These are phyloP conservation scores for Lathyrus sativus DNA, from an alignment of 306 rosid genomes.

Conservation along the genomic window DNA sequence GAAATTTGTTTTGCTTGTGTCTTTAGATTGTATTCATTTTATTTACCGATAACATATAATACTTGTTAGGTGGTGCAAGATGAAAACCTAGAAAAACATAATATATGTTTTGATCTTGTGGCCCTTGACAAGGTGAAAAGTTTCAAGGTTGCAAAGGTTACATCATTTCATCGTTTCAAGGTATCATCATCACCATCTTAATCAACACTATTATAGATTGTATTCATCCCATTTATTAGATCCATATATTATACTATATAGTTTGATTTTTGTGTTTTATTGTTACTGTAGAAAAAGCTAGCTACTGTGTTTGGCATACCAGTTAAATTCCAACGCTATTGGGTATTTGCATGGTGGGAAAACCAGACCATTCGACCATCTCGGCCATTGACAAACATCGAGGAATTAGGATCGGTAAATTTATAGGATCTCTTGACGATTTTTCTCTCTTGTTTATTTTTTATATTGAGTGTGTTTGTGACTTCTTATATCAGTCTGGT, in stretches of 20 bases:
- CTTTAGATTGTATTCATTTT: neutral
- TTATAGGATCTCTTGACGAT: neutral
- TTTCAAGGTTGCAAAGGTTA: neutral
- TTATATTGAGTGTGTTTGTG: too few species aligned
- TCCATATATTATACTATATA: too few species aligned
- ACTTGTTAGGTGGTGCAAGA: neutral
- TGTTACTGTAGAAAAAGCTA: too few species aligned
- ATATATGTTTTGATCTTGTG: neutral
- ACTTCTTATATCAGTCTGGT: too few species aligned
- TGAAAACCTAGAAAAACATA: neutral
- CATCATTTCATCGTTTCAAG: neutral
- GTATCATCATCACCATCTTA: neutral
- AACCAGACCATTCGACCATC: neutral
- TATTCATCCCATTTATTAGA: too few species aligned
- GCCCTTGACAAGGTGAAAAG: neutral
- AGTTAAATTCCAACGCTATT: neutral
- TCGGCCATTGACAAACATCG: neutral
- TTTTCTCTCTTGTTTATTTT: neutral
- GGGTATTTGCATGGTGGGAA: neutral
- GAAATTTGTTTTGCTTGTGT: neutral
- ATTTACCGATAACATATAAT: neutral
- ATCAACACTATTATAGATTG: too few species aligned
- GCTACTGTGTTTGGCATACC: neutral
- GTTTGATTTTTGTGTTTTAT: too few species aligned
- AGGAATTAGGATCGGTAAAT: neutral